Percentiles rank a stretch among this genome's conserved stretches.
These are phyloP conservation scores for Fusarium burgessii DNA, from an alignment of 2,329 filamentous ascomycete genomes.

Conservation along the genomic window DNA sequence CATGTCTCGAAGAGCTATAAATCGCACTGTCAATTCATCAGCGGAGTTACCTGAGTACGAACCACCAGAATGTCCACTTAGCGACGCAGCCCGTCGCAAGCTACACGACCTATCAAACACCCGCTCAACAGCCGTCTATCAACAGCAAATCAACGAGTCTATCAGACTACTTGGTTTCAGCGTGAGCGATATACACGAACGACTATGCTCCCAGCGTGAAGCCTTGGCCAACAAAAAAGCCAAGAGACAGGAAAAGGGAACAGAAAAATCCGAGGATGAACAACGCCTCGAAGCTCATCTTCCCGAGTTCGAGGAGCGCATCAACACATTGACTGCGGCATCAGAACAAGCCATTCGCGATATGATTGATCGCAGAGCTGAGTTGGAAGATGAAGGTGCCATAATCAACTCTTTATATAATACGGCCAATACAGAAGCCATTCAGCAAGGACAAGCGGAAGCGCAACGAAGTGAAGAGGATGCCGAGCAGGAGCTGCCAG, in stretches of 20 bases:
- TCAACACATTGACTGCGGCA: conserved; percentile 57
- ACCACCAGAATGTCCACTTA: conserved; percentile 60
- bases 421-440: conserved; percentile 38
- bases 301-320: conserved; percentile 53
- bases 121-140: conserved; percentile 57
- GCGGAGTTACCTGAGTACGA: conserved; percentile 63
- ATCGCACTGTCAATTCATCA: conserved; percentile 40
- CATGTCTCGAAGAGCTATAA: conserved; percentile 53
- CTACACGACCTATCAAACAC: conserved; percentile 59
- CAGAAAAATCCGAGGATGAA: conserved; percentile 53
- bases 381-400: conserved; percentile 61
- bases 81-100: conserved; percentile 52
- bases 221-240: conserved; percentile 49
- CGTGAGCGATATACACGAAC: conserved; percentile 64
- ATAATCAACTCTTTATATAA: conserved; percentile 55
- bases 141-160: conserved; percentile 60
- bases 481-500: conserved; percentile 42
- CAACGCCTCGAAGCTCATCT: conserved; percentile 55
- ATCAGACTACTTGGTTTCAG: conserved; percentile 57
- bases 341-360: conserved; percentile 62
- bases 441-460: conserved; percentile 18
- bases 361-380: conserved; percentile 62
- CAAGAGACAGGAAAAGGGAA: conserved; percentile 54
- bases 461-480: conserved; percentile 38
- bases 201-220: conserved; percentile 52